Percentiles rank a stretch among this genome's conserved stretches.
phyloP scores from a whole-genome alignment of 768 basidiomycete genomes.

The Coprinellus aureogranulatus region DNA sequence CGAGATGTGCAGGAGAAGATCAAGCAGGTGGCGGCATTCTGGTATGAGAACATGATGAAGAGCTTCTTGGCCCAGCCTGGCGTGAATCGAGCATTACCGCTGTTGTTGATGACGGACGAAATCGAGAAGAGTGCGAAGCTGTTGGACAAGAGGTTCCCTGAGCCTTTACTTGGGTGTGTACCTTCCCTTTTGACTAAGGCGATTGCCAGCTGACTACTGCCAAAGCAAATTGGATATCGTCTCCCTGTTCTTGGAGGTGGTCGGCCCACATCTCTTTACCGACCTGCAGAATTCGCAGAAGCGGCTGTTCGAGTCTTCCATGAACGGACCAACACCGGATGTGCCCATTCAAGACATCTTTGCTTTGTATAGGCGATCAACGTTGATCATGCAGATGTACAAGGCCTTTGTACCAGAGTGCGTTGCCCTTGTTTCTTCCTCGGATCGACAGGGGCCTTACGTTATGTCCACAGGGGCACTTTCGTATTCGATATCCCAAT shows the following conservation, averaged over 20 bases:
- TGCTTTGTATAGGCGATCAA: slow-evolving; percentile 76
- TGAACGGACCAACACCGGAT: slow-evolving; percentile 84
- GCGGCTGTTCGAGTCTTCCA: slow-evolving; percentile 75
- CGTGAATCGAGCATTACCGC: slow-evolving; percentile 76
- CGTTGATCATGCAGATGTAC: slow-evolving; percentile 75
- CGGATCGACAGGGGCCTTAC: not conserved
- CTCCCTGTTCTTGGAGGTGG: slow-evolving; percentile 66
- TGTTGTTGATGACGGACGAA: slow-evolving; percentile 84
- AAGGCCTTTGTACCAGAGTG: slow-evolving; percentile 78
- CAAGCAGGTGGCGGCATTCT: slow-evolving; percentile 54
- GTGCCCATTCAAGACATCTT: slow-evolving; percentile 90
- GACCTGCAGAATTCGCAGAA: slow-evolving; percentile 72
- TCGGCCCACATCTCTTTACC: slow-evolving; percentile 60
- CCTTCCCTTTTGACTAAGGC: too few relatives aligned
- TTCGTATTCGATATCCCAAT: slow-evolving; percentile 66
- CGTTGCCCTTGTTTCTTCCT: slow-evolving; percentile 22
- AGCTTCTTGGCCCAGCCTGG: slow-evolving; percentile 69
- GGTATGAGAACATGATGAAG: slow-evolving; percentile 61
- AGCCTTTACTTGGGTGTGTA: slow-evolving; percentile 78
- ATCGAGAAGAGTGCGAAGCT: slow-evolving; percentile 82
- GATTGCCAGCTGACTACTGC: not conserved
- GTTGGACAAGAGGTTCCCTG: slow-evolving; percentile 83
- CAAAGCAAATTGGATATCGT: slow-evolving; percentile 71
- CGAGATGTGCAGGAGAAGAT: slow-evolving; percentile 67
- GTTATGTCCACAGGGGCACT: slow-evolving; percentile 38